phyloP scores from a whole-genome alignment of 2,329 filamentous ascomycete genomes.

The Cladosporium cucumerinum region DNA sequence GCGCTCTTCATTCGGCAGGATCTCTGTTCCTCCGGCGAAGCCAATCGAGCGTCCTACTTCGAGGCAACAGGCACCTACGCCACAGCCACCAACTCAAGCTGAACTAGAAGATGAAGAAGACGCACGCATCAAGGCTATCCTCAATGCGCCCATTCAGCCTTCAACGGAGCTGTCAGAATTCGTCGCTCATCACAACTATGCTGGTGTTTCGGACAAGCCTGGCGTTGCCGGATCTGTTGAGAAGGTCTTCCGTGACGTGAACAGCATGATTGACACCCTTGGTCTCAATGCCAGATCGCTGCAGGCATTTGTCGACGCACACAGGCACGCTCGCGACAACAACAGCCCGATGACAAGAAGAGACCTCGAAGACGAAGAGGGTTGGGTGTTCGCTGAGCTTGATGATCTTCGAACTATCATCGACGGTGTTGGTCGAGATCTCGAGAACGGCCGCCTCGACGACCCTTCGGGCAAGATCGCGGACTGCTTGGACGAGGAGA shows the following conservation, averaged over 20 bases:
- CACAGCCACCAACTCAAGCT: conserved; percentile 38
- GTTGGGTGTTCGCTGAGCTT: conserved; percentile 75
- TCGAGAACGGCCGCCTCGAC: conserved; percentile 67
- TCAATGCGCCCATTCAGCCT: conserved; percentile 60
- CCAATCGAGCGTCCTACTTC: conserved; percentile 34
- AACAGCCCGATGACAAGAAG: conserved; percentile 39
- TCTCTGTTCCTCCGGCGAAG: conserved; percentile 32
- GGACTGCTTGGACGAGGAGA: conserved; percentile 61
- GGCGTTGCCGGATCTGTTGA: conserved; percentile 49
- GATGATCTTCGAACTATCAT: conserved; percentile 56
- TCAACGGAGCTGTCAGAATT: conserved; percentile 65
- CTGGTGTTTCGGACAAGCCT: conserved; percentile 37
- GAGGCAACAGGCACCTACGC: conserved; percentile 27
- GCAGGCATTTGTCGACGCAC: conserved; percentile 61
- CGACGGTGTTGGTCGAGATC: conserved; percentile 57
- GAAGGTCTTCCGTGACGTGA: conserved; percentile 69
- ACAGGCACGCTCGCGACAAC: conserved; percentile 53
- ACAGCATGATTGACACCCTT: conserved; percentile 90
- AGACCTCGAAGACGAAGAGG: conserved; percentile 56
- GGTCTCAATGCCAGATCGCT: conserved; percentile 77
- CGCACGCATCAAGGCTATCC: conserved; percentile 61
- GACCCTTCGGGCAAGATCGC: conserved; percentile 67
- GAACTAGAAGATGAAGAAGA: conserved; percentile 66
- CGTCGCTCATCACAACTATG: conserved; percentile 53
- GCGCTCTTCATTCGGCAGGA: conserved; percentile 23